Evolutionary conservation across 176 grass and related monocot species (phyloP).

Genomic region (Coix lacrymajobi): DNA sequence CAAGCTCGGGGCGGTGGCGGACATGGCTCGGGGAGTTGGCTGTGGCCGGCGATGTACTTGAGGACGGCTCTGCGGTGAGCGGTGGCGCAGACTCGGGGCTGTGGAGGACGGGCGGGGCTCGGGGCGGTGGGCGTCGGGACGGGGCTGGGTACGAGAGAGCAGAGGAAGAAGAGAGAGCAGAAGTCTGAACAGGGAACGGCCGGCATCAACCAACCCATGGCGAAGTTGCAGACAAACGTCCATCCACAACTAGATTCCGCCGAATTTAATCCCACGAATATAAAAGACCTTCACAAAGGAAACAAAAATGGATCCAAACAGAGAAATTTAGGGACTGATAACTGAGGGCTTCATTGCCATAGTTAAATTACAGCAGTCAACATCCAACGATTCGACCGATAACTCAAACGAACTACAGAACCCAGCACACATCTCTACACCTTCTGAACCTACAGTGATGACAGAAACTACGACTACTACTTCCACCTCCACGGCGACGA

Average conservation of each 20-base stretch:
- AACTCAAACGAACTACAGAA: neutral
- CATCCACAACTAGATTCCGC: neutral
- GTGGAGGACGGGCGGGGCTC: too few species aligned
- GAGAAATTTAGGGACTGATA: neutral
- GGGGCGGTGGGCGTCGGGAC: too few species aligned
- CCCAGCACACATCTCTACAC: neutral
- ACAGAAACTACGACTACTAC: neutral
- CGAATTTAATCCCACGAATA: too few species aligned
- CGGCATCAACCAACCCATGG: neutral
- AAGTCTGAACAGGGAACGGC: too few species aligned
- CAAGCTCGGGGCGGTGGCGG: too few species aligned
- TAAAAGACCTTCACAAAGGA: neutral
- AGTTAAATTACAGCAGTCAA: neutral
- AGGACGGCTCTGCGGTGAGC: too few species aligned
- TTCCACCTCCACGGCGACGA: neutral
- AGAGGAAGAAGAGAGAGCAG: too few species aligned
- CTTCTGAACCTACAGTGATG: neutral
- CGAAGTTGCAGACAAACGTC: neutral
- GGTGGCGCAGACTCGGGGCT: too few species aligned
- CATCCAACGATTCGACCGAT: neutral
- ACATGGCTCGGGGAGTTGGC: too few species aligned
- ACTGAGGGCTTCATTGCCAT: neutral
- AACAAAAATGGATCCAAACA: fast-evolving
- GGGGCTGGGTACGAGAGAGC: too few species aligned
- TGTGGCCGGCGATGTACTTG: too few species aligned